A percentile compares a stretch with the other conserved stretches of the same genome.
Conservation (phyloP, 306 rosid species). For the Malus orientalis region DNA sequence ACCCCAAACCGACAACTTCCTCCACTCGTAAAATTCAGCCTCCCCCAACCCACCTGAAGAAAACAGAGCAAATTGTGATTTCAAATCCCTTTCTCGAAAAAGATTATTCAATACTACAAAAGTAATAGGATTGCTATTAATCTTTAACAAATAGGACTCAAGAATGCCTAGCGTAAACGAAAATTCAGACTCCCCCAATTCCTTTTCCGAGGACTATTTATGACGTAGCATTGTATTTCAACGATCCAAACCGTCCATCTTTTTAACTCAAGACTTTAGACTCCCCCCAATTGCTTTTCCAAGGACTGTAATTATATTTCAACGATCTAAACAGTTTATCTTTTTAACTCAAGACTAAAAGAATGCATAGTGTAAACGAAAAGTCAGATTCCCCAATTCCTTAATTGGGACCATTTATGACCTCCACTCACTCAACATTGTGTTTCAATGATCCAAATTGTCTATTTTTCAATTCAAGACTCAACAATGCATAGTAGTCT, state of each 20-base stretch:
- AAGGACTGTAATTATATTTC: no score
- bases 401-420: no score
- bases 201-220: not conserved
- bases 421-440: no score
- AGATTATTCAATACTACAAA: not conserved
- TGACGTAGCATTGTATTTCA: no score
- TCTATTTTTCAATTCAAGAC: no score
- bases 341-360: no score
- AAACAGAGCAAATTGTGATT: not conserved
- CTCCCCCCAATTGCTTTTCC: no score
- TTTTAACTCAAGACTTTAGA: no score
- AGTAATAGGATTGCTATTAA: not conserved
- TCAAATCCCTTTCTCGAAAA: not conserved
- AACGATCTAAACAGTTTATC: no score
- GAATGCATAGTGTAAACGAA: not conserved
- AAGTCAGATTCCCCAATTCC: not conserved
- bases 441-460: no score
- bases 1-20: constrained; percentile 20
- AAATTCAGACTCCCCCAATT: not conserved
- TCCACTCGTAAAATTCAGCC: constrained; percentile 15
- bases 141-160: not conserved
- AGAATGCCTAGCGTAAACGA: not conserved
- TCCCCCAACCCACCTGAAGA: constrained; percentile 38
- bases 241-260: no score
- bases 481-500: no score